These are phyloP conservation scores for Boehmeria nivea DNA, from an alignment of 306 rosid species.

Conservation along the genomic window DNA sequence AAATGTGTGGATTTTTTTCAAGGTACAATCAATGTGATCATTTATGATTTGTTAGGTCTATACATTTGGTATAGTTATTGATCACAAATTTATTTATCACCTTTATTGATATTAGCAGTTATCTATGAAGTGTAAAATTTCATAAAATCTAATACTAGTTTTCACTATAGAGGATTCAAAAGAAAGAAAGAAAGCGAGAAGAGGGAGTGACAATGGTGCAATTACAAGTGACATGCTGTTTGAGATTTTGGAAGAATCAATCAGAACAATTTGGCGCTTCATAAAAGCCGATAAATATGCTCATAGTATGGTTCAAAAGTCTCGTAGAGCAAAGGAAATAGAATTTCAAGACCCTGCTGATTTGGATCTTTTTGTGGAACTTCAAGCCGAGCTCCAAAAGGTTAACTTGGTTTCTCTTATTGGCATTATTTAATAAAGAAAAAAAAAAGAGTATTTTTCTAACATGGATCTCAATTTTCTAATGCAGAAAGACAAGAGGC, in stretches of 20 bases:
- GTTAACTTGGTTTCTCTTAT: slow-evolving; percentile 21
- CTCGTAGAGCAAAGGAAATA: slow-evolving; percentile 25
- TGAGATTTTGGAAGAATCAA: slow-evolving; percentile 70
- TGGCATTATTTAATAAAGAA: background rate
- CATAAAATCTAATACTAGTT: background rate
- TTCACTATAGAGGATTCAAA: slow-evolving; percentile 49
- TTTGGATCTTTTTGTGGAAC: slow-evolving; percentile 38
- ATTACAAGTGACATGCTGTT: slow-evolving; percentile 57
- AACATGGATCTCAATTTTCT: background rate
- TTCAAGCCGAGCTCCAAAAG: slow-evolving; percentile 61
- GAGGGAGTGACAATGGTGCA: slow-evolving; percentile 27
- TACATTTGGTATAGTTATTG: too few relatives aligned
- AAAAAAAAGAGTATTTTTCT: background rate
- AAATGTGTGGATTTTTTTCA: background rate
- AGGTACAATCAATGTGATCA: too few relatives aligned
- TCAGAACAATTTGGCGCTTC: slow-evolving; percentile 71
- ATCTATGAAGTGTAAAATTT: too few relatives aligned
- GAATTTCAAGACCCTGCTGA: slow-evolving; percentile 67
- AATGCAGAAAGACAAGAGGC: slow-evolving; percentile 71
- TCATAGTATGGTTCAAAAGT: slow-evolving; percentile 20
- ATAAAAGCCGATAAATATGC: slow-evolving; percentile 62
- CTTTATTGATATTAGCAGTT: too few relatives aligned
- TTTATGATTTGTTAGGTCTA: too few relatives aligned
- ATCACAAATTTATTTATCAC: too few relatives aligned
- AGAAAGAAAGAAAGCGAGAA: slow-evolving; percentile 40